phyloP scores from a whole-genome alignment of 2,329 filamentous ascomycete genomes.

The Westerdykella sp. region DNA sequence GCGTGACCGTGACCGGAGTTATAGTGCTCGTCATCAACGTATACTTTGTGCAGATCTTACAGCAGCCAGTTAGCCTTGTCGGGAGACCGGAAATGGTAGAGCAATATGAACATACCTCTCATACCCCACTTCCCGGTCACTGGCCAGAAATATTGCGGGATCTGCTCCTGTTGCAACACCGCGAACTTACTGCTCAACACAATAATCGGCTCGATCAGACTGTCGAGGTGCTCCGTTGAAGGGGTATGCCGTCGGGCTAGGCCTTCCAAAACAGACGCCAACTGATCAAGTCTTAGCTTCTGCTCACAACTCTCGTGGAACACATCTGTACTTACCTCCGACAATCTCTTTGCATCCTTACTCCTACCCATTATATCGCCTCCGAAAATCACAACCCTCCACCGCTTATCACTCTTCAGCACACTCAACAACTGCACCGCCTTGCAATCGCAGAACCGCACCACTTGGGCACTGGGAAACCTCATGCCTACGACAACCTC shows the following conservation, averaged over 20 bases:
- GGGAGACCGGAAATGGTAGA: neutral
- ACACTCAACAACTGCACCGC: conserved; percentile 48
- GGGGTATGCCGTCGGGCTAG: conserved; percentile 43
- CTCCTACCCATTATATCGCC: conserved; percentile 35
- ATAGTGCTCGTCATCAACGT: conserved; percentile 53
- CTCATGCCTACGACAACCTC: conserved; percentile 44
- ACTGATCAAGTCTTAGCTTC: conserved; percentile 6
- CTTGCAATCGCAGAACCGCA: conserved; percentile 55
- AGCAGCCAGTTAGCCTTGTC: neutral
- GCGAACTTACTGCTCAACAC: conserved; percentile 47
- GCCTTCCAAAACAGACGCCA: conserved; percentile 14
- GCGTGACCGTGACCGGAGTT: conserved; percentile 52
- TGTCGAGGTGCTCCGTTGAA: conserved; percentile 42
- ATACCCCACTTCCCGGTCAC: conserved; percentile 51
- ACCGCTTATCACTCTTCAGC: conserved; percentile 48
- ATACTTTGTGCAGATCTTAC: conserved; percentile 54
- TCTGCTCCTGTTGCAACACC: conserved; percentile 46
- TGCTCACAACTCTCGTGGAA: neutral
- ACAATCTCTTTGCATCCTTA: conserved; percentile 4
- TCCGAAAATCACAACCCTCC: conserved; percentile 47
- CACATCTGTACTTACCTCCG: neutral
- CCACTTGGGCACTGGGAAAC: conserved; percentile 51
- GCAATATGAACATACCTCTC: conserved; percentile 39
- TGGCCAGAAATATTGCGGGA: conserved; percentile 53
- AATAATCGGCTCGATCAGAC: conserved; percentile 53